Conservation (phyloP, 2,329 filamentous ascomycete species). For the Colletotrichum noveboracense region DNA sequence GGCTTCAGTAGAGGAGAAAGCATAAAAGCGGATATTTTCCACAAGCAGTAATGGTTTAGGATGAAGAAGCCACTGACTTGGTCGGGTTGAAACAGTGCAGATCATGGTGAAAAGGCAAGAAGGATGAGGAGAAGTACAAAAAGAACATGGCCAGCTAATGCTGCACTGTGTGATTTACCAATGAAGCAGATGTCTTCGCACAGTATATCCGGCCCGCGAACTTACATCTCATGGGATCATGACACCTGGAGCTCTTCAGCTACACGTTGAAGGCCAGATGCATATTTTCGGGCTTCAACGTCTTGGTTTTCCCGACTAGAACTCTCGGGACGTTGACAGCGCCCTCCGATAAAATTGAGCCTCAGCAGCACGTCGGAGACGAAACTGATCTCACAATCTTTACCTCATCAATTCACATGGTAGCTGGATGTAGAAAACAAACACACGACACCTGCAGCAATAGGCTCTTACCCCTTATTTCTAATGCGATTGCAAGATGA, state of each 20-base stretch:
- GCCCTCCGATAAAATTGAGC: neutral
- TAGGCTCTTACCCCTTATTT: neutral
- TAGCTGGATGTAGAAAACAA: neutral
- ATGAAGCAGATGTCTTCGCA: neutral
- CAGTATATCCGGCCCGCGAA: neutral
- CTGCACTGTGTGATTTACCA: neutral
- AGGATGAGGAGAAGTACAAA: neutral
- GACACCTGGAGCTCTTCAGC: neutral
- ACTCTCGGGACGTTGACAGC: neutral
- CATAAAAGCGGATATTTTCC: neutral
- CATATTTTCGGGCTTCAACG: neutral
- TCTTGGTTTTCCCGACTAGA: neutral
- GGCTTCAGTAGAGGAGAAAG: neutral
- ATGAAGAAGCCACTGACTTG: neutral
- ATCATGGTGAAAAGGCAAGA: neutral
- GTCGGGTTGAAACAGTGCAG: neutral
- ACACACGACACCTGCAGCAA: neutral
- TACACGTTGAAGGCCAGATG: neutral
- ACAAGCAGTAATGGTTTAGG: neutral
- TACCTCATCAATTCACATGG: neutral
- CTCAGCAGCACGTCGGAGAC: neutral
- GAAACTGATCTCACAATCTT: neutral
- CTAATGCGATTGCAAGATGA: neutral
- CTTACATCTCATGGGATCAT: neutral
- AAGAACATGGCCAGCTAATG: neutral